phyloP scores from a whole-genome alignment of 2,329 filamentous ascomycete genomes.

The Neofusicoccum cordaticola region DNA sequence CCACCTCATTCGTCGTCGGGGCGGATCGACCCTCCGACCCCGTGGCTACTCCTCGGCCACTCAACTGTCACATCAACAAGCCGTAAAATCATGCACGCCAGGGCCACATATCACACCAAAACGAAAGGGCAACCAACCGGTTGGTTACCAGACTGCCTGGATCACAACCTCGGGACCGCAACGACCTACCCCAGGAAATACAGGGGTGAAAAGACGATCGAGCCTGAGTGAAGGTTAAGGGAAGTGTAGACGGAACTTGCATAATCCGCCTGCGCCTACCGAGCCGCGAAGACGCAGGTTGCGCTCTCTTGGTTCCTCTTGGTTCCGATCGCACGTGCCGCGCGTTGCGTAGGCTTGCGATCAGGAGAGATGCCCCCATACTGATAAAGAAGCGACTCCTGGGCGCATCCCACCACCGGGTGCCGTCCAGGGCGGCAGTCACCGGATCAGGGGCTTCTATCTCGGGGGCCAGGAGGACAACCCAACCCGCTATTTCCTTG shows the following conservation, averaged over 20 bases:
- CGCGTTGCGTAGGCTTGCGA: not conserved
- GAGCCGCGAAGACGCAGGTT: not conserved
- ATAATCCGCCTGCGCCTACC: not conserved
- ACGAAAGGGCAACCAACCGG: not conserved
- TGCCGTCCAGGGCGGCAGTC: too few species aligned
- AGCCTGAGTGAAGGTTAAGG: not conserved
- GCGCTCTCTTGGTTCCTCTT: not conserved
- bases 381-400: not conserved
- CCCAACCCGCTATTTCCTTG: not conserved
- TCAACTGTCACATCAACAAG: not conserved
- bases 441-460: not conserved
- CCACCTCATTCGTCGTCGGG: too few species aligned
- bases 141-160: not conserved
- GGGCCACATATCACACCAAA: not conserved
- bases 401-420: too few species aligned
- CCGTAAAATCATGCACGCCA: not conserved
- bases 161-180: not conserved
- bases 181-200: not conserved
- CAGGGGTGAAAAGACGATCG: not conserved
- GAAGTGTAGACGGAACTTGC: not conserved
- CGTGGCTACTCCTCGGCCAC: not conserved
- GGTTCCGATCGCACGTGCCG: not conserved
- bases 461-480: not conserved
- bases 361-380: not conserved
- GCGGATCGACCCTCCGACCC: not conserved